Base-by-base conservation (phyloP, 306 rosid genomes). In the Fragaria ananassa region DNA sequence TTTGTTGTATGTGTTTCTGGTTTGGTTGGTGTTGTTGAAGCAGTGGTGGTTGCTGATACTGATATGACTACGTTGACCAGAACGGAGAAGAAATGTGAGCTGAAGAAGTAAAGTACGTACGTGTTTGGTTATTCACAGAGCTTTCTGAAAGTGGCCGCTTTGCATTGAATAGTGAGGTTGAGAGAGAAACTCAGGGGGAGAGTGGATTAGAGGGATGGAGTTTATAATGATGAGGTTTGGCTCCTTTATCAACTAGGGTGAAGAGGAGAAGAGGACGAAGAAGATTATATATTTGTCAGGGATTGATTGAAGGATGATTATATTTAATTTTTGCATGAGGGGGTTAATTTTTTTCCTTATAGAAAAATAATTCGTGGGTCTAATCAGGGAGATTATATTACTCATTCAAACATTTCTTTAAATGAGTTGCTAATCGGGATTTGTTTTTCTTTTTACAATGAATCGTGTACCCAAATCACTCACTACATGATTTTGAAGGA, bases 271-370 rank as follows among this genome's bases (percentile, higher is more conserved):
- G 29, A 18, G 37, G 25, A 18, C 23, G 41, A 70, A 17, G 65
- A 37, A 76, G 79, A 82, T 74, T 56, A 46, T 50, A 63, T 83
- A 83, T 74, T 79, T 83, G 80, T 83, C 78, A 21, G n/a, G 58
- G 83, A 68, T 71, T 61, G 64, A 44, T 68, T 18, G 70, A 53
- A 5, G 10, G 35, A 23, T 9, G 63, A 45, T 27, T 79, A 58
- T 18, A 13, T n/a, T 67, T 54, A 42, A 5, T 29, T 45, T 57
- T 37, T 75, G 46, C 39, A 60, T 74, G 76, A 74, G 49, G 19
- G 51, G 46, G 34, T 14, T 68, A 6, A 74, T 60, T 47, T 19
- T 6, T 11, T 4, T 49, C 21, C n/a, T 1, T 53, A 19, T 1
- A 53, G n/a, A 53, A 6, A 53, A 53, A 53, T 6, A 14, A 7